A percentile compares a stretch with the other conserved stretches of the same genome.
Conservation (phyloP, 345 rosid genomes). For the Ceriops tagal region DNA sequence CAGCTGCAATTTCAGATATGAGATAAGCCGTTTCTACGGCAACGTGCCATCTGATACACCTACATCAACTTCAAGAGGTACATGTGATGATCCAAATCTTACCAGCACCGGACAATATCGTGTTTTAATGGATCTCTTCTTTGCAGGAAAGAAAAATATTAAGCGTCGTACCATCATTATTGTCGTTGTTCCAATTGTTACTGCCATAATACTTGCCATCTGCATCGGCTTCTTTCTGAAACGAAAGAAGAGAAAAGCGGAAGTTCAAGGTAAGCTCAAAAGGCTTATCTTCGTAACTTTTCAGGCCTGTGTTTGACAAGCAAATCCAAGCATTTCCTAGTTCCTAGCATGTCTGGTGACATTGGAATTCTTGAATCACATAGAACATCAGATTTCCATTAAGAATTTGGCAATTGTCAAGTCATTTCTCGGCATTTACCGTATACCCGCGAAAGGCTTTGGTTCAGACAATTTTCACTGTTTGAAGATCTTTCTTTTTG, state of each 20-base stretch:
- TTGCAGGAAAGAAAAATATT: constrained; percentile 20
- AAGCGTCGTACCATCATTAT: constrained; percentile 6
- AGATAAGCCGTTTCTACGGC: constrained; percentile 27
- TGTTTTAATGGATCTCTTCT: background rate
- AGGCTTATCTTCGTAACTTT: background rate
- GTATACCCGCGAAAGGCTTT: too few species aligned
- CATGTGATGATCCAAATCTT: background rate
- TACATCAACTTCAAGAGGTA: background rate
- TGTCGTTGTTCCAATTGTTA: constrained; percentile 2
- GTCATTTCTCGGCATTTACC: too few species aligned
- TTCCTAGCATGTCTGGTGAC: too few species aligned
- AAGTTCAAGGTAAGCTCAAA: constrained; percentile 21
- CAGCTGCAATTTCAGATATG: constrained; percentile 36
- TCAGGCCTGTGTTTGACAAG: background rate
- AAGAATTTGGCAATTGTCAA: too few species aligned
- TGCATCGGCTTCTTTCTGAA: constrained; percentile 10
- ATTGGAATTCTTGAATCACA: too few species aligned
- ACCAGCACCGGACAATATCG: background rate
- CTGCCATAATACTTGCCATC: constrained; percentile 4
- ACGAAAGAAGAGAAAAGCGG: constrained; percentile 9
- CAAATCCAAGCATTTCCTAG: too few species aligned
- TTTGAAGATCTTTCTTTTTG: too few species aligned
- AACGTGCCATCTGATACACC: background rate
- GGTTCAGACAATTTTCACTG: too few species aligned
- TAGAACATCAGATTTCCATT: too few species aligned